Conservation (phyloP, 2,329 filamentous ascomycete species). For the Venturia oleaginea region DNA sequence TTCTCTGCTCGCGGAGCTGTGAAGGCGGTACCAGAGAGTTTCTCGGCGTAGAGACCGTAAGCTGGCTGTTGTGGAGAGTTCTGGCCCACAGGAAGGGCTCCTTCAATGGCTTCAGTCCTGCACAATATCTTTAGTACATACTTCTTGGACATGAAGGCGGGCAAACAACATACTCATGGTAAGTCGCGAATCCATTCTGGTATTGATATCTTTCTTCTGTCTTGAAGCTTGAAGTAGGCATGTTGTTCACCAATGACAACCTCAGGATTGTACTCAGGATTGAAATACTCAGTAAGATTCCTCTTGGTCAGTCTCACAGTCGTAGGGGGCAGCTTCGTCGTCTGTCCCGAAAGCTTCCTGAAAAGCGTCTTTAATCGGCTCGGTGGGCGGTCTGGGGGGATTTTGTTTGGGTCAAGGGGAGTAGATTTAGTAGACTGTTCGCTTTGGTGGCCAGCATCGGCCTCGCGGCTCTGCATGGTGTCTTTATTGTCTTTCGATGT, state of each 20-base stretch:
- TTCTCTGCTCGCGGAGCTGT: constrained; percentile 48
- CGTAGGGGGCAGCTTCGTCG: not conserved
- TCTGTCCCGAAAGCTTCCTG: not conserved
- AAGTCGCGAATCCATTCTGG: constrained; percentile 66
- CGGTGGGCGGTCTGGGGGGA: not conserved
- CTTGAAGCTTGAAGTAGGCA: constrained; percentile 57
- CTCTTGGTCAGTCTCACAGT: constrained; percentile 20
- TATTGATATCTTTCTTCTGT: constrained; percentile 64
- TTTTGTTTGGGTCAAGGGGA: constrained; percentile 10
- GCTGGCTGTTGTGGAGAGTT: constrained; percentile 78
- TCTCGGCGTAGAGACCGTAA: constrained; percentile 71
- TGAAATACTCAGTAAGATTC: constrained; percentile 23
- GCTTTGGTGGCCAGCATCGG: not conserved
- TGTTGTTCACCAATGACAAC: constrained; percentile 25
- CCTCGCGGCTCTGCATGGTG: constrained; percentile 1
- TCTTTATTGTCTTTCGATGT: constrained; percentile 1
- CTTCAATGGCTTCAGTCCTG: constrained; percentile 67
- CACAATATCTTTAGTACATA: not conserved
- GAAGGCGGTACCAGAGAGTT: constrained; percentile 52
- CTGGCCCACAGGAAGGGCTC: constrained; percentile 62
- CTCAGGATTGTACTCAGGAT: constrained; percentile 23
- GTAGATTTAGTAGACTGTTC: not conserved
- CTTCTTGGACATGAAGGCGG: not conserved
- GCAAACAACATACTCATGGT: constrained; percentile 57
- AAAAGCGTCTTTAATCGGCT: constrained; percentile 1